Conservation (phyloP, 352 stramenopile species). For the Blastocystis sp. region DNA sequence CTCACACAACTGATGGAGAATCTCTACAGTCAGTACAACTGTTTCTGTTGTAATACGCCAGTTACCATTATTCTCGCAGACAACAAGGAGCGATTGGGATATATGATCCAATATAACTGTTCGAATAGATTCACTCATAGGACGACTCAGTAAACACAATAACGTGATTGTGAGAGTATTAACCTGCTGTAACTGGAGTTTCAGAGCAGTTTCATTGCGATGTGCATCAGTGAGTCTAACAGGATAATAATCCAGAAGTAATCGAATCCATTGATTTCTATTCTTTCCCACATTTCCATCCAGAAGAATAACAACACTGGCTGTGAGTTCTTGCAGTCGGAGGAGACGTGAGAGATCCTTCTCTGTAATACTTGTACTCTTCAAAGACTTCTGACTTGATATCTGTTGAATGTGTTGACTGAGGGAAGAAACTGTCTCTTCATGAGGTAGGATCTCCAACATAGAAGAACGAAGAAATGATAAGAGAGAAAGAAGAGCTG, state of each 20-base stretch:
- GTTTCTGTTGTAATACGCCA: not conserved
- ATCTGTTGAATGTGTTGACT: not conserved
- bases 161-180: slow-evolving; percentile 1
- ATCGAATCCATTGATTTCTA: not conserved
- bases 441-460: not conserved
- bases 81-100: not conserved
- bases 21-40: not conserved
- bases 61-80: not conserved
- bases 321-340: not conserved
- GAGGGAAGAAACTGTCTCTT: not conserved
- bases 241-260: slow-evolving; percentile 35
- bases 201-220: not conserved
- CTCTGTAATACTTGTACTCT: not conserved
- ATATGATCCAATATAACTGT: not conserved
- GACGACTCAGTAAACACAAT: not conserved
- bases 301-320: not conserved
- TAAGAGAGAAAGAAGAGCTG: not conserved
- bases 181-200: not conserved
- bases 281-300: not conserved
- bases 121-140: not conserved
- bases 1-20: not conserved
- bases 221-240: slow-evolving; percentile 8
- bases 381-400: not conserved
- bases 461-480: not conserved
- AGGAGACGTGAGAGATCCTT: not conserved